Percentiles rank a stretch among this genome's conserved stretches.
Conservation (phyloP, 345 rosid species). For the Noccaea caerulescens region DNA sequence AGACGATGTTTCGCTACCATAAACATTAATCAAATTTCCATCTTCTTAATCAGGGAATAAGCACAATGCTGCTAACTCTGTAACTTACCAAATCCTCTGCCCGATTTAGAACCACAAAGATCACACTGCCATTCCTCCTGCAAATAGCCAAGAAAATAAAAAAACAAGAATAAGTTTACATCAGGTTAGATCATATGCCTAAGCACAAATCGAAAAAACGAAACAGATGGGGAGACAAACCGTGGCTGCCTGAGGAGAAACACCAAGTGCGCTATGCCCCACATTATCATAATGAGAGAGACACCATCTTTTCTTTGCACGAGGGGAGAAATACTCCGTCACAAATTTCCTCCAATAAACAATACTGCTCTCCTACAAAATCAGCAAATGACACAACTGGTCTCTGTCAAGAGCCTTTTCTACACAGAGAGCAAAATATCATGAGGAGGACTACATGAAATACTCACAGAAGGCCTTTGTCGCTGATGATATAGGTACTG, state of each 20-base stretch:
- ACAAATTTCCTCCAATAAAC: slow-evolving; percentile 98
- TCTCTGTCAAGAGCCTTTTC: slow-evolving; percentile 17
- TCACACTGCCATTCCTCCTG: slow-evolving; percentile 99
- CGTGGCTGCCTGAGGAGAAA: slow-evolving; percentile 95
- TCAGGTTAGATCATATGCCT: neutral
- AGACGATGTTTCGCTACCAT: slow-evolving; percentile 11
- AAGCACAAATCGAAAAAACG: neutral
- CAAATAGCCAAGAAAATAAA: slow-evolving; percentile 15
- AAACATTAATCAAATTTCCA: neutral
- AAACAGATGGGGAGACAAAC: slow-evolving; percentile 49
- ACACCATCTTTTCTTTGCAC: slow-evolving; percentile 99
- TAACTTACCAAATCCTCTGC: slow-evolving; percentile 96
- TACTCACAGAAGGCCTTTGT: slow-evolving; percentile 81
- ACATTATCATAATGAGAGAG: slow-evolving; percentile 86
- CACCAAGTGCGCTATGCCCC: slow-evolving; percentile 92
- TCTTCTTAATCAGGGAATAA: neutral
- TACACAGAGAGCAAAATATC: neutral
- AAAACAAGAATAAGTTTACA: neutral
- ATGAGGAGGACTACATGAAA: neutral
- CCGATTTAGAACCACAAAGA: slow-evolving; percentile 86
- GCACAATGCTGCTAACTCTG: slow-evolving; percentile 4
- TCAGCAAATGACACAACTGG: slow-evolving; percentile 16
- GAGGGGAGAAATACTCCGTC: slow-evolving; percentile 89
- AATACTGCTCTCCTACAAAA: slow-evolving; percentile 76
- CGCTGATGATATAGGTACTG: slow-evolving; percentile 95